phyloP scores from a whole-genome alignment of 768 basidiomycete species.

The Suillus subluteus region DNA sequence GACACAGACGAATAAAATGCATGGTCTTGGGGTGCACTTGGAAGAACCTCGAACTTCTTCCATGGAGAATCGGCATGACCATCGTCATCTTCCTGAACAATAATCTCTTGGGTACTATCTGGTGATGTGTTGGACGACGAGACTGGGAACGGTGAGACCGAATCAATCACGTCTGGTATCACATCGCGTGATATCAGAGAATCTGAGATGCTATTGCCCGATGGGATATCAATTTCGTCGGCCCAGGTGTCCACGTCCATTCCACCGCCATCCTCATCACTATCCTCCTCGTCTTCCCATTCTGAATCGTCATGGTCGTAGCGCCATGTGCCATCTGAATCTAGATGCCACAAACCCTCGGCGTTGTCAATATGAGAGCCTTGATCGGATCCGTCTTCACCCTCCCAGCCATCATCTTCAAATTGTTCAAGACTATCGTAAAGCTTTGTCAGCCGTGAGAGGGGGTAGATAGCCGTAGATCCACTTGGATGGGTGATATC shows the following conservation, averaged over 20 bases:
- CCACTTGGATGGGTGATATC: conserved; percentile 73
- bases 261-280: conserved; percentile 35
- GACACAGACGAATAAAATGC: conserved; percentile 69
- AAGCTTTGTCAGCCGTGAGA: conserved; percentile 73
- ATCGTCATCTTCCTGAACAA: conserved; percentile 28
- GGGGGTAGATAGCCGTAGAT: conserved; percentile 50
- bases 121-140: conserved; percentile 36
- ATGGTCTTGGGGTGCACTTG: conserved; percentile 81
- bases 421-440: conserved; percentile 84
- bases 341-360: conserved; percentile 46
- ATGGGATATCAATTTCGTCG: conserved; percentile 25
- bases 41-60: conserved; percentile 82
- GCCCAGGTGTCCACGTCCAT: conserved; percentile 42
- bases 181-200: conserved; percentile 19
- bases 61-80: conserved; percentile 53
- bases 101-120: conserved; percentile 35
- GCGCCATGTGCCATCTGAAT: conserved; percentile 41
- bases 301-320: conserved; percentile 39
- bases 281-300: conserved; percentile 19
- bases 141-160: conserved; percentile 27
- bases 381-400: conserved; percentile 38
- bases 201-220: conserved; percentile 23
- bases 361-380: conserved; percentile 46
- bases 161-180: conserved; percentile 25
- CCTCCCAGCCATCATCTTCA: conserved; percentile 69